Base-by-base conservation (phyloP, 257 asterid genomes). In the Linderniella brevidens region DNA sequence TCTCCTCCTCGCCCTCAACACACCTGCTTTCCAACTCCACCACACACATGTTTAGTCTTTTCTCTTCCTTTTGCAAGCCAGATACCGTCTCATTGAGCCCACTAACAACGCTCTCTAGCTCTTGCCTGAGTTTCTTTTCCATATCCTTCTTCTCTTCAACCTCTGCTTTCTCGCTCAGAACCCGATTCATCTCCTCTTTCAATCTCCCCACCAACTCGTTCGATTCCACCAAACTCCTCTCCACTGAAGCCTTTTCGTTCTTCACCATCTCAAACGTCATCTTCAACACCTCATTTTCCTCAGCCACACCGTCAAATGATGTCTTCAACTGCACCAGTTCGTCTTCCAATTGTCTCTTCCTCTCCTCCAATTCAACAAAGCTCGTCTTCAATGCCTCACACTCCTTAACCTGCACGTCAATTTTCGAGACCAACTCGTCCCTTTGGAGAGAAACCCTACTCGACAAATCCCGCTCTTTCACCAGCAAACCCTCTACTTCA, bases 1-100 rank as follows among this genome's bases (percentile, higher is more conserved):
- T 76, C 67, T 55, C 81, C 73, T 63, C 75, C 57, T 45, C 71
- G 11, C 74, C 67, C 13, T 65, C 79, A 18, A 32, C 38, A 36
- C 66, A 57, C 60, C 57, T 76, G 64, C 55, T 68, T 78, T 86
- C 96, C 67, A 82, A 69, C 51, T 72, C 79, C 0, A 65, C 69
- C 58, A 74, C 58, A 62, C 49, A 46, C 1, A 1, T 37, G 1
- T 39, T 56, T 67, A 82, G 55, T 19, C 15, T 58, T 0, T 13
- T 71, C 72, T 67, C 78, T 59, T 74, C 82, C 35, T 62, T 55
- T 9, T 47, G 55, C 65, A 75, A 67, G 19, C 52, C 47, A 9
- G 17, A 56, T 32, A 72, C 82, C 58, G 40, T 66, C 64, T 67
- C 74, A 32, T 72, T 58, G 41, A 86, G 73, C 25, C 39, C 60